Base-by-base conservation (phyloP, 129 eudicot species). In the Gnaphalium uliginosum region DNA sequence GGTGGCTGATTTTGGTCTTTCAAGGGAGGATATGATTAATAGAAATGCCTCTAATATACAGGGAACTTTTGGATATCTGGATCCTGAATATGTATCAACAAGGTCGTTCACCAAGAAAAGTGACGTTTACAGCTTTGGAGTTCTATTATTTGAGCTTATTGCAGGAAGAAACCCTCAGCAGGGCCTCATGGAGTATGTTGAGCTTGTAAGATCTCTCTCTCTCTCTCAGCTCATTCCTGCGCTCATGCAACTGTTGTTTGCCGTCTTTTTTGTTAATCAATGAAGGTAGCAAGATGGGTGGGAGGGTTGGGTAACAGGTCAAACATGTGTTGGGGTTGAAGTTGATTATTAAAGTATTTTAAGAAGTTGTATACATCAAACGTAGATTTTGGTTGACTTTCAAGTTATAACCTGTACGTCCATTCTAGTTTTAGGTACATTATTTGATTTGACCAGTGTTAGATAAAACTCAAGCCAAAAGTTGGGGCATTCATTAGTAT, bases 1-100 rank as follows among this genome's bases (percentile, higher is more conserved):
- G 98, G 98, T 92, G 26, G 94, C 98, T 63, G 98, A 94, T 82
- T 94, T 94, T 76, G 98, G 98, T 57, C 96, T 94, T 77, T 94
- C 98, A 48, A 88, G 98, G 80, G 98, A 94, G 81, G 98, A 94
- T 80, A 87, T 88, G 89, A 77, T 94, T 17, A 85, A 82, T 75
- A 85, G 89, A 77, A 88, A 89, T 58, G 97, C 83, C 14, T 85
- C 88, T 17, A 89, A 94, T 76, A 76, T 94, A 75, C 95, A 81
- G 43, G 98, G 98, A 78, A 94, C 98, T 64, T 89, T 88, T 72
- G 98, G 98, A 23, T 94, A 94, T 77, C 96, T 94, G 58, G 98
- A 94, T 86, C 98, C 98, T 24, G 98, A 94, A 71, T 94, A 94
- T 79, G 89, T 94, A 80, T 94, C 97, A 69, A 83, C 98, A 27